phyloP scores from a whole-genome alignment of 179 eudicot genomes.

The Pouteria campechiana region DNA sequence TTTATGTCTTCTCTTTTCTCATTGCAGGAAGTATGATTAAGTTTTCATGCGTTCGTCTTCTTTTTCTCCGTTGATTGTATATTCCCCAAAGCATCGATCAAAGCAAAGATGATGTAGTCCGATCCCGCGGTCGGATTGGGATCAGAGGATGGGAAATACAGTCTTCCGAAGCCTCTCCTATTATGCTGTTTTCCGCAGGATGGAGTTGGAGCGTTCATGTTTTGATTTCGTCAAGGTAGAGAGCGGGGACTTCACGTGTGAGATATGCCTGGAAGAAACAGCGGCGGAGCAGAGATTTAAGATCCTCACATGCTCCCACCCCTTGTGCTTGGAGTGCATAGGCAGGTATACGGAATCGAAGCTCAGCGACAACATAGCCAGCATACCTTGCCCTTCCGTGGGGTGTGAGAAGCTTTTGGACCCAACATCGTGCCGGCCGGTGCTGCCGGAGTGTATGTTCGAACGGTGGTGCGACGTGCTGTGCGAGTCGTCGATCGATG shows the following conservation, averaged over 20 bases:
- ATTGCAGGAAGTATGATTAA: no score
- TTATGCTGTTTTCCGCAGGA: no score
- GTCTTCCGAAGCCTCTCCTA: no score
- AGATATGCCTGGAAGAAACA: neutral
- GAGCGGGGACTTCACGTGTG: slow-evolving; percentile 1
- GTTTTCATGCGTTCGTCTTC: no score
- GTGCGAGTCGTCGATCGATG: neutral
- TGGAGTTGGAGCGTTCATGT: no score
- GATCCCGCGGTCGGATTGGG: no score
- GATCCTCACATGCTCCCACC: neutral
- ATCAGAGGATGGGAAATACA: no score
- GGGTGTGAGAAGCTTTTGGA: neutral
- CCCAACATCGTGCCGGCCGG: neutral
- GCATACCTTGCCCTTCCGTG: neutral
- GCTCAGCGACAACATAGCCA: neutral
- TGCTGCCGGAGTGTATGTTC: neutral
- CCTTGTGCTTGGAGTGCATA: slow-evolving; percentile 1
- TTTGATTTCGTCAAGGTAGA: no score
- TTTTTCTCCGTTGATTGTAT: no score
- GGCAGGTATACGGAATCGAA: neutral
- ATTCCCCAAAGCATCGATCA: no score
- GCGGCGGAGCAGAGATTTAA: neutral
- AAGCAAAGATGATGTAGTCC: no score
- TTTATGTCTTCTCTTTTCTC: no score
- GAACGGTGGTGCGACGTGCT: neutral